Conservation (phyloP, 2,329 filamentous ascomycete species). For the Colletotrichum sojae region DNA sequence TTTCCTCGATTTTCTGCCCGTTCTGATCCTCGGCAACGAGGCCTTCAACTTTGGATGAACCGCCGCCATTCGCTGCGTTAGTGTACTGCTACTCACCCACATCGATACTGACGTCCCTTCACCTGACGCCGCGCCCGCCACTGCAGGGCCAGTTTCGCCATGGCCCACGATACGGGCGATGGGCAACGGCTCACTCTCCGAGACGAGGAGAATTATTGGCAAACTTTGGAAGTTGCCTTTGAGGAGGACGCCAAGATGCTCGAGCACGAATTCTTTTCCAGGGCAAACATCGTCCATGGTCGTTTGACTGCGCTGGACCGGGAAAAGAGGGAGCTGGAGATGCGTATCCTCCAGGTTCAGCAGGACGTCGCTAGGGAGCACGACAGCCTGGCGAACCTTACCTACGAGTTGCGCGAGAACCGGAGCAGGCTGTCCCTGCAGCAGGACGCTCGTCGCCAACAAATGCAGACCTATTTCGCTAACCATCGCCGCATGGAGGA, state of each 20-base stretch:
- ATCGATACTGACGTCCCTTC: background rate
- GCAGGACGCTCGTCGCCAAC: background rate
- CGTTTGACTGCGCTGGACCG: constrained; percentile 15
- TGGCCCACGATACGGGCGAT: constrained; percentile 29
- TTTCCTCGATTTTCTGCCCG: background rate
- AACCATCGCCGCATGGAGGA: constrained; percentile 15
- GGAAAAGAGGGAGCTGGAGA: constrained; percentile 33
- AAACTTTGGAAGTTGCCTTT: constrained; percentile 9
- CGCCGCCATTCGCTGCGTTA: constrained; percentile 1
- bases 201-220: constrained; percentile 37
- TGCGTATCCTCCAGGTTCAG: constrained; percentile 22
- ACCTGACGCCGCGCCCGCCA: background rate
- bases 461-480: constrained; percentile 18
- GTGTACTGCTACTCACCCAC: background rate
- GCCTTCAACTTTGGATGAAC: constrained; percentile 18
- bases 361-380: constrained; percentile 27
- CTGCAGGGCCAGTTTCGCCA: constrained; percentile 10
- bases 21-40: constrained; percentile 1
- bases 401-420: constrained; percentile 8
- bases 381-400: constrained; percentile 22
- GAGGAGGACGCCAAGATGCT: constrained; percentile 24
- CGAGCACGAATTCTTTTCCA: constrained; percentile 17
- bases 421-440: background rate
- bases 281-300: background rate
- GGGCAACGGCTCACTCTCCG: constrained; percentile 11